Evolutionary conservation across 805 yeast species (phyloP).

Genomic region (Wickerhamomyces chaumierensis): DNA sequence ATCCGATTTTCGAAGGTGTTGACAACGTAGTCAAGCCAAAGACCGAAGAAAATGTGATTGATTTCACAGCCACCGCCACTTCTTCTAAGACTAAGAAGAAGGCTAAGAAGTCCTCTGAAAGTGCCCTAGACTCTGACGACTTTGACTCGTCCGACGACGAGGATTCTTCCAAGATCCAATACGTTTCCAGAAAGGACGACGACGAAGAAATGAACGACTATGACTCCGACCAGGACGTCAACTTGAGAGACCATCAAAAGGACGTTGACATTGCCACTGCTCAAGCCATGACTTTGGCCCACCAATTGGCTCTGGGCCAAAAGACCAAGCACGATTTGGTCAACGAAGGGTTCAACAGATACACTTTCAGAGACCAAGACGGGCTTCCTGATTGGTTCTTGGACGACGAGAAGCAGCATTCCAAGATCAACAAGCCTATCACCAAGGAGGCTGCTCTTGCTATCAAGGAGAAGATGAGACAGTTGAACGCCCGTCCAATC

Average conservation of each 20-base stretch:
- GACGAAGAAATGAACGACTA: constrained; percentile 27
- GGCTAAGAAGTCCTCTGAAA: constrained; percentile 2
- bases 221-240: constrained; percentile 43
- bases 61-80: constrained; percentile 5
- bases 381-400: constrained; percentile 95
- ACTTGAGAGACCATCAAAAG: constrained; percentile 38
- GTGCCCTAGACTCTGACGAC: constrained; percentile 14
- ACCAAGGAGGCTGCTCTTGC: constrained; percentile 89
- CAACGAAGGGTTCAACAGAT: constrained; percentile 89
- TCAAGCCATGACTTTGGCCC: constrained; percentile 97
- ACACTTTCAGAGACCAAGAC: constrained; percentile 83
- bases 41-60: constrained; percentile 1
- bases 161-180: constrained; percentile 28
- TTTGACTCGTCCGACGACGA: constrained; percentile 14
- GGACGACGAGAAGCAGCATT: constrained; percentile 84
- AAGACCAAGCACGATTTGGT: constrained; percentile 72
- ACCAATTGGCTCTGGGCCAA: constrained; percentile 85
- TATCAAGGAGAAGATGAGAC: constrained; percentile 60
- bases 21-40: constrained; percentile 22
- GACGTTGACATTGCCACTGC: constrained; percentile 81
- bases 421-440: constrained; percentile 79
- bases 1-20: constrained; percentile 41
- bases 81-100: constrained; percentile 4
- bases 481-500: constrained; percentile 93
- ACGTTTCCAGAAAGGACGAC: constrained; percentile 31